Conservation (phyloP, 805 yeast genomes). For the Kazachstania taianensis region DNA sequence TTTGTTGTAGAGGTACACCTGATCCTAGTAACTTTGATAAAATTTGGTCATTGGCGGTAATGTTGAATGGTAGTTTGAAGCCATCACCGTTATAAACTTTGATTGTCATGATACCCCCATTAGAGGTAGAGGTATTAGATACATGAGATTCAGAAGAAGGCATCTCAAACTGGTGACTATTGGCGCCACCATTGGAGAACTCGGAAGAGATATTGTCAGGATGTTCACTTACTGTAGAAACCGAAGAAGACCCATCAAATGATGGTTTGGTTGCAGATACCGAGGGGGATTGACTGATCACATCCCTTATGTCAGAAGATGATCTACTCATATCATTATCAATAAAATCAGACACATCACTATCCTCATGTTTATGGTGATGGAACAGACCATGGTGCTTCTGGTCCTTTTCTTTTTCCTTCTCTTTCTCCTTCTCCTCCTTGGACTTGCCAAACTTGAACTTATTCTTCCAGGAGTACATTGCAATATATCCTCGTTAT, state of each 20-base stretch:
- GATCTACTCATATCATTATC: constrained; percentile 2
- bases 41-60: constrained; percentile 53
- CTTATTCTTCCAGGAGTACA: constrained; percentile 29
- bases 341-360: neutral
- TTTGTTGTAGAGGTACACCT: constrained; percentile 29
- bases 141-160: constrained; percentile 1
- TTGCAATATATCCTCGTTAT: constrained; percentile 6
- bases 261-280: constrained; percentile 20
- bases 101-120: constrained; percentile 59
- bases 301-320: constrained; percentile 20
- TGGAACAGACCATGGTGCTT: constrained; percentile 6
- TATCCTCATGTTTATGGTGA: constrained; percentile 1
- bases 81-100: constrained; percentile 64
- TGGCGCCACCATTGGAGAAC: constrained; percentile 1
- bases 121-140: constrained; percentile 18
- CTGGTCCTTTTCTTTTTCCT: constrained; percentile 9
- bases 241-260: constrained; percentile 17
- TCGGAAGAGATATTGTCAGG: neutral
- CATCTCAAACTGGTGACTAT: constrained; percentile 1
- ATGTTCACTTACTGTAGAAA: constrained; percentile 12
- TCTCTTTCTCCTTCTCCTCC: constrained; percentile 22
- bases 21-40: constrained; percentile 57
- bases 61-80: constrained; percentile 59
- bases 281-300: constrained; percentile 23
- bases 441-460: constrained; percentile 28